These are phyloP conservation scores for Spergularia bocconei DNA, from an alignment of 148 eudicot species.

Conservation along the genomic window DNA sequence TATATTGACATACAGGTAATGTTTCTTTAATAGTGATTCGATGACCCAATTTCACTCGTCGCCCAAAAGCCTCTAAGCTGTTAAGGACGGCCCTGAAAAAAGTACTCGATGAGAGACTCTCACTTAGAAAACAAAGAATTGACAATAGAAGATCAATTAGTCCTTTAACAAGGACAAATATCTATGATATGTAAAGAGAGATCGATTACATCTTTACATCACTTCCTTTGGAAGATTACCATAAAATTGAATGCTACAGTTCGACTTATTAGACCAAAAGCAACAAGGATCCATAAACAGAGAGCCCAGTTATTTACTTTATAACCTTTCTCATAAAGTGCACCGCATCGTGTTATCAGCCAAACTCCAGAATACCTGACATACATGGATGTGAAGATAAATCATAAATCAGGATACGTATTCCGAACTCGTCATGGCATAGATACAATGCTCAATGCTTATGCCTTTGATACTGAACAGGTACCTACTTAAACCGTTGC, in stretches of 20 bases:
- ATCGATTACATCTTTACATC: constrained; percentile 12
- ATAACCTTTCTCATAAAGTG: constrained; percentile 45
- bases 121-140: background rate
- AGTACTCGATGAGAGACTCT: too few relatives aligned
- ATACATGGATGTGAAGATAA: background rate
- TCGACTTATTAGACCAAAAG: constrained; percentile 49
- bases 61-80: too few relatives aligned
- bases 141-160: background rate
- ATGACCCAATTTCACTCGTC: too few relatives aligned
- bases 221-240: constrained; percentile 71
- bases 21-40: too few relatives aligned
- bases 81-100: too few relatives aligned
- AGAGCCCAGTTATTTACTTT: constrained; percentile 51
- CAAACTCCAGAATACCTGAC: constrained; percentile 84
- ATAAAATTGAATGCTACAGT: constrained; percentile 60
- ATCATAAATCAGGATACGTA: too few relatives aligned
- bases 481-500: too few relatives aligned
- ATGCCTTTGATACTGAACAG: too few relatives aligned
- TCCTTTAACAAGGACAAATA: too few relatives aligned
- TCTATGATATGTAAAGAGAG: background rate
- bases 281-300: constrained; percentile 42
- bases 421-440: too few relatives aligned
- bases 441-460: too few relatives aligned
- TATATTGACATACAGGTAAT: too few relatives aligned
- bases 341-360: constrained; percentile 82